Percentiles rank a stretch among this genome's conserved stretches.
phyloP scores from a whole-genome alignment of 495 filamentous ascomycete species.

The Trichoderma gamsii region DNA sequence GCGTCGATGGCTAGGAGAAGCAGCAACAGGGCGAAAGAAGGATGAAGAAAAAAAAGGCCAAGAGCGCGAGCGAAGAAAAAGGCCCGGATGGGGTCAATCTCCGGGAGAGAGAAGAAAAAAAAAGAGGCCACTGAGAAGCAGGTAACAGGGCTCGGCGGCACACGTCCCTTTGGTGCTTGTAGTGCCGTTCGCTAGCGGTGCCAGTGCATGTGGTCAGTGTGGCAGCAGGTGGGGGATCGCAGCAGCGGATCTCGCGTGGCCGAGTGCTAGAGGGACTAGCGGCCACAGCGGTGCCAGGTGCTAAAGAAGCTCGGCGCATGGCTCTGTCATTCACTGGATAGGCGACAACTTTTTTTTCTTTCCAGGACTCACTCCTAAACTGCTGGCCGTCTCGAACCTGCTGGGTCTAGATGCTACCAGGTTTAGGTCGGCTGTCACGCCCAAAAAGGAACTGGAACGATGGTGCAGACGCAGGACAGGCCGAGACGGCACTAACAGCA shows the following conservation, averaged over 20 bases:
- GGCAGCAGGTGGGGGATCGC: slow-evolving; percentile 10
- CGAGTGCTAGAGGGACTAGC: background rate
- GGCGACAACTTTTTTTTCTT: too few species aligned
- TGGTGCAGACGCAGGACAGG: too few species aligned
- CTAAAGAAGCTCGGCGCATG: background rate
- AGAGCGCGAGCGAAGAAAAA: background rate
- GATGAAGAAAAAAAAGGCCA: background rate
- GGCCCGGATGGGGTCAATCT: slow-evolving; percentile 2
- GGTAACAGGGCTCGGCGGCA: background rate
- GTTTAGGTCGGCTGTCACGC: too few species aligned
- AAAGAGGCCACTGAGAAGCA: background rate
- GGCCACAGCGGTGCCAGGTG: background rate
- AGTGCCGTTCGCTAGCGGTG: background rate
- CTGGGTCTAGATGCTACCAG: too few species aligned
- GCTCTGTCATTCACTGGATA: too few species aligned
- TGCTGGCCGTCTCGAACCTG: too few species aligned
- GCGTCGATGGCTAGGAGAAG: background rate
- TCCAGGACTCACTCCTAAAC: too few species aligned
- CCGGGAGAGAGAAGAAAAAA: background rate
- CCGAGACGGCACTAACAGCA: too few species aligned
- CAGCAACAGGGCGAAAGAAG: background rate
- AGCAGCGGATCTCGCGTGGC: slow-evolving; percentile 11
- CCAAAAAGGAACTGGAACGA: too few species aligned
- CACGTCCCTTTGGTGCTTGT: background rate
- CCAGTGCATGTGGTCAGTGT: background rate